Base-by-base conservation (phyloP, 2,329 filamentous ascomycete species). In the Colletotrichum paranaense region DNA sequence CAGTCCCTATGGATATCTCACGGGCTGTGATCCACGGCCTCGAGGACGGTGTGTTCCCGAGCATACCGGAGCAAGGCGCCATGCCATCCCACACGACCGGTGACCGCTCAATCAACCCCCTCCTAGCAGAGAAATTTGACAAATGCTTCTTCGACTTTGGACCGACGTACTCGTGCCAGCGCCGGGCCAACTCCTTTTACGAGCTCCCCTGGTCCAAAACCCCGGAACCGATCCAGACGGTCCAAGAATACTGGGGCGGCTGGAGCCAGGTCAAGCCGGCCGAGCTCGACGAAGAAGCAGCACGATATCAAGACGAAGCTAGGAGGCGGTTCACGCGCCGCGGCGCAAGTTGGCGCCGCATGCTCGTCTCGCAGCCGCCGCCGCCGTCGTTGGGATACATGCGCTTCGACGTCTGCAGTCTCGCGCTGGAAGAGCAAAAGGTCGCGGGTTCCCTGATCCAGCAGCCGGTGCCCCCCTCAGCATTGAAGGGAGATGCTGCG, bases 281-380 rank as follows among this genome's bases (percentile, higher is more conserved):
- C 0, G 26, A 55, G 11, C 30, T 67, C 24, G 46, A 59, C 8
- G 52, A 38, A 16, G 62, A 70, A 5, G 59, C 38, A 22, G 22
- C 58, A 3, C 19, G 6, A 28, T 5, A 16, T 11, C 52, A 72
- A 22, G 35, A 30, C 1, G 55, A 55, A 24, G 58, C 22, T 1
- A 49, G 68, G 0, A 38, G 22, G 9, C 68, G 59, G 0, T 77
- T 76, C 55, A 66, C 74, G 22, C 65, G 76, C 2, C 28, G 64
- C 2, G 73, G 73, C 1, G 76, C 77, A 11, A 76, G 73, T 56
- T 78, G 77, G 77, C 75, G 77, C 7, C 70, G 76, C 12, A 78
- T 78, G 77, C 69, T 78, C 11, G 72, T 76, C 16, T 64, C 74
- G 6, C 77, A 77, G 56, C 77, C 77, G 5, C 73, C 74, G 32